Base-by-base conservation (phyloP, 345 rosid species). In the Trapa bicornis region DNA sequence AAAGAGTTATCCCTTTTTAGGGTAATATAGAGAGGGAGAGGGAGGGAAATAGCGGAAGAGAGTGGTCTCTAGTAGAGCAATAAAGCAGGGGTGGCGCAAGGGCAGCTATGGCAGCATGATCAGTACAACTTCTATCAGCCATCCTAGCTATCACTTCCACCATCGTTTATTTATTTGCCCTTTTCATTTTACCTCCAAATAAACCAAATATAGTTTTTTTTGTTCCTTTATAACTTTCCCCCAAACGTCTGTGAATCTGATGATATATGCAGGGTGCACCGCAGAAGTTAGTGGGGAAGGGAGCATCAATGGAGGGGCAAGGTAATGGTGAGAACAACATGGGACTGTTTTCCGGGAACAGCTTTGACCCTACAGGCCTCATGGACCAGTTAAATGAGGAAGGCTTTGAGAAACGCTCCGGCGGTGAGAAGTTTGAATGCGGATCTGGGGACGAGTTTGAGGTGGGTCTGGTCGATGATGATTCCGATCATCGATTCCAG, bases 401-500 rank as follows among this genome's bases (percentile, higher is more conserved):
- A 37, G 72, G 72, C 16, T 69, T 76, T 50, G 91, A 79, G 71
- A 89, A 85, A 79, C 80, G 75, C 48, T 45, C 48, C 12, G 48
- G 48, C 48, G 11, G 48, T 11, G 48, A 45, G 13, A 45, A 45
- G 12, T 6, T 45, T 77, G 48, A 45, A 7, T 11, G 11, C 11
- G 48, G 48, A 13, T 81, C 91, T 12, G 75, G 83, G 36, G 83
- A 86, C 70, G 85, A 84, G n/a, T 87, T 80, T 67, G 89, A 88
- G 65, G 79, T 73, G 33, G 83, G 79, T 67, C 87, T 86, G 66
- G 80, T 72, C 17, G 84, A 76, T 4, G 79, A 85, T 39, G 66
- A 10, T 22, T 22, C 29, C 29, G 29, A 22, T 22, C 12, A 45
- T 45, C 56, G 41, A 32, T 80, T 64, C 47, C 76, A 67, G 2